Percentiles rank a stretch among this genome's conserved stretches.
phyloP scores from a whole-genome alignment of 2,329 filamentous ascomycete genomes.

The Exophiala viscosa region DNA sequence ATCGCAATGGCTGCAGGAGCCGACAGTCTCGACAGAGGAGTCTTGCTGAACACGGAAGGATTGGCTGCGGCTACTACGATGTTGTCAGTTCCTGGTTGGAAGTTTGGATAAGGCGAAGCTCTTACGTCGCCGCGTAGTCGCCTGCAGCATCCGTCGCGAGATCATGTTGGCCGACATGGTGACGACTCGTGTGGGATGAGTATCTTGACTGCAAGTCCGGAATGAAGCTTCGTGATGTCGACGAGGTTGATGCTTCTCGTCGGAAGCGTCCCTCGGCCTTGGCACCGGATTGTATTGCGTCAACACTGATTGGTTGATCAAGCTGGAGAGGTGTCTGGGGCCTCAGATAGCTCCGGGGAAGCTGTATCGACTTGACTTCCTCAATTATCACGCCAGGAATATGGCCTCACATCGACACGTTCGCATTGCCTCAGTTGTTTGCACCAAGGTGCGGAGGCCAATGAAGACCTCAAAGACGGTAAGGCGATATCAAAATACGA shows the following conservation, averaged over 20 bases:
- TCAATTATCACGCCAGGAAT: too few relatives aligned
- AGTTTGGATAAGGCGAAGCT: slow-evolving; percentile 10
- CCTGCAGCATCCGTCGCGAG: slow-evolving; percentile 47
- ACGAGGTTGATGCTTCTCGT: neutral
- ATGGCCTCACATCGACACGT: too few relatives aligned
- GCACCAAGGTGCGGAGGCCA: too few relatives aligned
- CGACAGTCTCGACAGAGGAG: slow-evolving; percentile 41
- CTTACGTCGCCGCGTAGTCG: slow-evolving; percentile 49
- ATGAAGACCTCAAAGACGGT: too few relatives aligned
- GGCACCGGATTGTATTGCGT: too few relatives aligned
- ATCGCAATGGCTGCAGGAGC: slow-evolving; percentile 44
- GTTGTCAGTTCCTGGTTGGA: neutral
- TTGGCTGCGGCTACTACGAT: slow-evolving; percentile 43
- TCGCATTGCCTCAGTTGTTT: too few relatives aligned
- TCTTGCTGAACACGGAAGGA: slow-evolving; percentile 39
- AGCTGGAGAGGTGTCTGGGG: too few relatives aligned
- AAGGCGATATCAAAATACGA: too few relatives aligned
- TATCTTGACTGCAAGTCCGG: slow-evolving; percentile 1
- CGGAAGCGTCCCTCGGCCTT: neutral
- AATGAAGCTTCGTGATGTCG: slow-evolving; percentile 8
- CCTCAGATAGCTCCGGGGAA: too few relatives aligned
- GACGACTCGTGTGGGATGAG: neutral
- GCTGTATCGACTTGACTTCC: too few relatives aligned
- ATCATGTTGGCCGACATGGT: slow-evolving; percentile 39
- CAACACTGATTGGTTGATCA: too few relatives aligned